Base-by-base conservation (phyloP, 2,329 filamentous ascomycete genomes). In the Calonectria ilicicola region DNA sequence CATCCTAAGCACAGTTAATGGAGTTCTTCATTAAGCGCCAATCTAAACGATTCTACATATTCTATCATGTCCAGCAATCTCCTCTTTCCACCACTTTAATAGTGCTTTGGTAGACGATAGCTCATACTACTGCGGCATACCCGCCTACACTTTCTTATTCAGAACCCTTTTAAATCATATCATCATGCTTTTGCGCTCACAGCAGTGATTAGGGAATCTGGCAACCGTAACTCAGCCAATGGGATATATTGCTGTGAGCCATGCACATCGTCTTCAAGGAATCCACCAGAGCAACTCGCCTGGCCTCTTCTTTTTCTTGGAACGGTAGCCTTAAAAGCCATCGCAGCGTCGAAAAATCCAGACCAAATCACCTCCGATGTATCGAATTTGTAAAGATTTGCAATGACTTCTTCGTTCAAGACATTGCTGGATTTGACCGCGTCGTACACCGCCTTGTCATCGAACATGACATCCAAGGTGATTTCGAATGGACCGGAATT, bases 381-480 rank as follows among this genome's bases (percentile, higher is more conserved):
- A 46, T 63, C 26, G 9, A 63, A 27, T 9, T 46, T 42, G 58
- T 46, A 63, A 21, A 46, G 58, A 17, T 38, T 44, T 23, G 58
- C 40, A 1, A 88, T 79, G 0, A 83, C 77, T 21, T 82, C 76
- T 5, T 78, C 69, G 26, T 81, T 81, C 3, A 88, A 77, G 0
- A 87, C 21, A n/a, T 81, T 80, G 0, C 85, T 80, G 0, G 77
- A 67, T 64, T 84, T 84, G 26, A 88, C 82, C 2, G 75, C 69
- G 0, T 80, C 46, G 70, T 86, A 89, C 0, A 79, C 78, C 1
- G 76, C 79, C 5, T 72, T 65, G 2, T 81, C 76, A 3, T 81
- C 81, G 73, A 89, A 90, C 79, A 89, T 86, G 56, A 88, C 82
- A 70, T 89, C 88, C n/a, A 89, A 83, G 0, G 88, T 89, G 42